These are phyloP conservation scores for Sphagnurus paluster DNA, from an alignment of 1,284 basidiomycete species.

Conservation along the genomic window DNA sequence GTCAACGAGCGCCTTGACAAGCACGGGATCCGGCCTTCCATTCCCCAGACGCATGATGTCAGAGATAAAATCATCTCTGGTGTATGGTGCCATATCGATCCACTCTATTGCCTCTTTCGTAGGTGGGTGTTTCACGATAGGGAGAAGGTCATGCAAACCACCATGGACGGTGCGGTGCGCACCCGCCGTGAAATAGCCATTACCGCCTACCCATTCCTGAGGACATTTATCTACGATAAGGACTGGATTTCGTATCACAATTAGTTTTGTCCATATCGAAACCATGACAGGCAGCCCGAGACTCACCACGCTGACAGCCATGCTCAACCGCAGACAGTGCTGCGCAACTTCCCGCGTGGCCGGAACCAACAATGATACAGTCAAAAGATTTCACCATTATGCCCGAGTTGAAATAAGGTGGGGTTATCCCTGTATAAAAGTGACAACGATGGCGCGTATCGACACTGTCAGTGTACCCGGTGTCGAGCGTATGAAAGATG, in stretches of 20 bases:
- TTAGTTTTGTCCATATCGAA: slow-evolving; percentile 7
- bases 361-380: slow-evolving; percentile 65
- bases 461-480: too few relatives aligned
- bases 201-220: slow-evolving; percentile 63
- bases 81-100: slow-evolving; percentile 63
- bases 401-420: too few relatives aligned
- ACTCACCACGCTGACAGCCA: slow-evolving; percentile 49
- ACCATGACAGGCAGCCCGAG: slow-evolving; percentile 8
- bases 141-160: slow-evolving; percentile 57
- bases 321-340: slow-evolving; percentile 59
- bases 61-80: slow-evolving; percentile 47
- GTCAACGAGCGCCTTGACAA: slow-evolving; percentile 56
- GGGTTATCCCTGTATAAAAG: too few relatives aligned
- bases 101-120: slow-evolving; percentile 37
- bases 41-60: slow-evolving; percentile 63
- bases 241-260: slow-evolving; percentile 30
- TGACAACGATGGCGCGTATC: too few relatives aligned
- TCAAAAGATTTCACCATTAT: slow-evolving; percentile 45
- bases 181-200: slow-evolving; percentile 71
- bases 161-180: slow-evolving; percentile 61
- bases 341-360: slow-evolving; percentile 66
- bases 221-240: slow-evolving; percentile 68
- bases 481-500: too few relatives aligned
- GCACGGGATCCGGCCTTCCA: slow-evolving; percentile 44
- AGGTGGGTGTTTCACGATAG: slow-evolving; percentile 50